These are phyloP conservation scores for Climacium dendroides DNA, from an alignment of 225 moss, liverwort and hornwort genomes.

Conservation along the genomic window DNA sequence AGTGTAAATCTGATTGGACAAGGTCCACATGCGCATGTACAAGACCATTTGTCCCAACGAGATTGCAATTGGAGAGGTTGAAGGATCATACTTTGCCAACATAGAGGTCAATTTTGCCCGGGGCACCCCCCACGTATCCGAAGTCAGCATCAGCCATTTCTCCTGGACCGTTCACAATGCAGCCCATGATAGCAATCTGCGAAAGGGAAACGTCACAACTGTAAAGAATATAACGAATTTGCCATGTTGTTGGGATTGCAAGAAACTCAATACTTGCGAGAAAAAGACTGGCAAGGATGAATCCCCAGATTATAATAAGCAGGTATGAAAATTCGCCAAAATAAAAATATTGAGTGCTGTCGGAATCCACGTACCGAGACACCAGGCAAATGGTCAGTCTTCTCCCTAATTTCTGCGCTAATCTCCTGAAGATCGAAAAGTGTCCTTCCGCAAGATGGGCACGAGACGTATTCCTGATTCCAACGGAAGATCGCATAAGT, in stretches of 20 bases:
- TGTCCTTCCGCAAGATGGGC: slow-evolving; percentile 96
- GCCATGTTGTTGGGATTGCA: not conserved
- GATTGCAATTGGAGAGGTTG: not conserved
- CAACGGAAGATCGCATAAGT: not conserved
- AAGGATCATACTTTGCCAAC: slow-evolving; percentile 71
- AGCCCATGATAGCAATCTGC: slow-evolving; percentile 99
- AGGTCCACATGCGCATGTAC: not conserved
- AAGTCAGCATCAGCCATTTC: slow-evolving; percentile 99
- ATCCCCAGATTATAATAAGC: not conserved
- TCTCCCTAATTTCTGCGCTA: slow-evolving; percentile 91
- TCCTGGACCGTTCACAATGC: slow-evolving; percentile 97
- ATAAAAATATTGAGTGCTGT: not conserved
- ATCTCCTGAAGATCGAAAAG: slow-evolving; percentile 96
- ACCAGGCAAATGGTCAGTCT: slow-evolving; percentile 85
- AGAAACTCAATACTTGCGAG: not conserved
- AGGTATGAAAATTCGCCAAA: not conserved
- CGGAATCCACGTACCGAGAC: slow-evolving; percentile 55
- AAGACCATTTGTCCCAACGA: not conserved
- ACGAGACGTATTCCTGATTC: slow-evolving; percentile 88
- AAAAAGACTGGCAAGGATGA: not conserved
- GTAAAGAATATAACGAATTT: not conserved
- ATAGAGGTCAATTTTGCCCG: slow-evolving; percentile 93
- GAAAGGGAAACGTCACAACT: not conserved
- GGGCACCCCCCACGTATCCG: slow-evolving; percentile 97
- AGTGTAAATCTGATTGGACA: not conserved